phyloP scores from a whole-genome alignment of 257 asterid genomes.

The Solanum stenotomum region DNA sequence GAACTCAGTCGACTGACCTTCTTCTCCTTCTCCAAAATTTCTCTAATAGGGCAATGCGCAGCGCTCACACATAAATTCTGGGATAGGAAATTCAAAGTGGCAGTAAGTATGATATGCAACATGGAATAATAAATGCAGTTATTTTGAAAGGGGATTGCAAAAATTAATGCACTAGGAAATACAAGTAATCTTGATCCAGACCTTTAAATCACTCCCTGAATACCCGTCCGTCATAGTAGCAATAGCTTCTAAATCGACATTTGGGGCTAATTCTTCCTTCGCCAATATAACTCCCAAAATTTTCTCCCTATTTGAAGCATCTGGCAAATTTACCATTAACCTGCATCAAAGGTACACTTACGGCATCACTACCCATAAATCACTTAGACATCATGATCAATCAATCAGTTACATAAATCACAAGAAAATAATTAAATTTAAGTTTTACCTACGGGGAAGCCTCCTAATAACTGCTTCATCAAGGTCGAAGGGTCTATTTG shows the following conservation, averaged over 20 bases:
- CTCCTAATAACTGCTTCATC: constrained; percentile 96
- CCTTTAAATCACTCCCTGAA: constrained; percentile 98
- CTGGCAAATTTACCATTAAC: constrained; percentile 90
- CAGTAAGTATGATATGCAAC: neutral
- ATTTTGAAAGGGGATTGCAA: neutral
- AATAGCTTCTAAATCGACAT: constrained; percentile 60
- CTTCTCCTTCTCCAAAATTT: constrained; percentile 54
- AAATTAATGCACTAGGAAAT: neutral
- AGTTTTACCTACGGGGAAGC: constrained; percentile 75
- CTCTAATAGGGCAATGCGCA: constrained; percentile 70
- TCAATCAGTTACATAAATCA: neutral
- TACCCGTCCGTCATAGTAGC: constrained; percentile 87
- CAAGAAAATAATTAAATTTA: neutral
- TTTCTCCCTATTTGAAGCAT: constrained; percentile 63
- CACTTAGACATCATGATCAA: neutral
- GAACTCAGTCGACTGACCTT: constrained; percentile 24
- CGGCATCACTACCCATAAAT: neutral
- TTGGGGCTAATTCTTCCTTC: constrained; percentile 62
- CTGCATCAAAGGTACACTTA: constrained; percentile 25
- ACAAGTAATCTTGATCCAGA: constrained; percentile 16
- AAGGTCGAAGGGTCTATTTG: constrained; percentile 91
- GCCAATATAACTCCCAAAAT: constrained; percentile 57
- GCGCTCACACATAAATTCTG: constrained; percentile 69
- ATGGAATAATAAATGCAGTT: neutral
- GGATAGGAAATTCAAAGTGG: neutral